Conservation (phyloP, 495 filamentous ascomycete species). For the Pyronema omphalodes region DNA sequence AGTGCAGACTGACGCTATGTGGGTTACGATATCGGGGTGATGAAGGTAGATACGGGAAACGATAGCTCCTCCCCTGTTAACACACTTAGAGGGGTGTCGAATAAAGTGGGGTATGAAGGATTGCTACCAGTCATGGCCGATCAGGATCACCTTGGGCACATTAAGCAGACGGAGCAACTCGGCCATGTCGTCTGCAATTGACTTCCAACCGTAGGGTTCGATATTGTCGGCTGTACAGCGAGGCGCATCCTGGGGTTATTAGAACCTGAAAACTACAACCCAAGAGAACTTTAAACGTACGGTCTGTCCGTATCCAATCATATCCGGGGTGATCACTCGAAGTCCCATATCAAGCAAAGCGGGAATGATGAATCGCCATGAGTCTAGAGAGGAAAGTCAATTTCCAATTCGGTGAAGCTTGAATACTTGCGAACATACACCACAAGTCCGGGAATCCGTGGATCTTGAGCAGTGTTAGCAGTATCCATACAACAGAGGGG, state of each 20-base stretch:
- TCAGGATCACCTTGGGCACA: slow-evolving; percentile 44
- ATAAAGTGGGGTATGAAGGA: slow-evolving; percentile 11
- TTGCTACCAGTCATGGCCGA: slow-evolving; percentile 75
- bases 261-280: background rate
- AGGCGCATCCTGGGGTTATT: slow-evolving; percentile 35
- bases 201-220: slow-evolving; percentile 47
- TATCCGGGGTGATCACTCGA: slow-evolving; percentile 57
- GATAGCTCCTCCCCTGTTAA: slow-evolving; percentile 35
- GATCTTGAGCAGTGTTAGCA: slow-evolving; percentile 9
- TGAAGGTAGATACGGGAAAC: slow-evolving; percentile 48
- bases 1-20: slow-evolving; percentile 63
- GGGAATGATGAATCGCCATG: slow-evolving; percentile 74
- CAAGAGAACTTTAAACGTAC: slow-evolving; percentile 25
- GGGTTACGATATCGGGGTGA: slow-evolving; percentile 49
- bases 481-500: background rate
- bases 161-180: slow-evolving; percentile 42
- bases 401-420: background rate
- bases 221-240: slow-evolving; percentile 32
- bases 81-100: background rate
- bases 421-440: slow-evolving; percentile 8
- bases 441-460: slow-evolving; percentile 23
- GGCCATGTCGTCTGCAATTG: slow-evolving; percentile 49
- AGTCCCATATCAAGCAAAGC: slow-evolving; percentile 47
- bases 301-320: slow-evolving; percentile 65
- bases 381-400: slow-evolving; percentile 19